Conservation (phyloP, 2,329 filamentous ascomycete species). For the Cladophialophora immunda region DNA sequence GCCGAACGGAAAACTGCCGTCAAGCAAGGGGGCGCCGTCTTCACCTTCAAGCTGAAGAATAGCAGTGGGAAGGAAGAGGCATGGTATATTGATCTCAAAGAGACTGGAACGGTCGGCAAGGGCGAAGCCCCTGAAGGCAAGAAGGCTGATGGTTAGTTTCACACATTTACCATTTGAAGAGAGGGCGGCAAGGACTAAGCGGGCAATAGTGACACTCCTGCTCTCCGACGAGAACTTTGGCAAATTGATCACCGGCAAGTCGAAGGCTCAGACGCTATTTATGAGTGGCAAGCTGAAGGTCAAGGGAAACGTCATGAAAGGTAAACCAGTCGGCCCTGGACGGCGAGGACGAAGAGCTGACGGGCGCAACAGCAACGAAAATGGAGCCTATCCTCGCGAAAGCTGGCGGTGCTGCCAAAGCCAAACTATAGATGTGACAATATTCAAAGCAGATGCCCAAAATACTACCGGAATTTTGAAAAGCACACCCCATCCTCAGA, state of each 20-base stretch:
- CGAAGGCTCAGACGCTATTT: slow-evolving; percentile 93
- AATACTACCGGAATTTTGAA: slow-evolving; percentile 1
- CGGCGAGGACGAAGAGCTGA: slow-evolving; percentile 3
- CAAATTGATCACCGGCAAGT: slow-evolving; percentile 83
- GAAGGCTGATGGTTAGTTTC: slow-evolving; percentile 79
- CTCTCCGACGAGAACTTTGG: slow-evolving; percentile 88
- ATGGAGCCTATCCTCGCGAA: slow-evolving; percentile 92
- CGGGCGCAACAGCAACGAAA: slow-evolving; percentile 71
- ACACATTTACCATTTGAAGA: not conserved
- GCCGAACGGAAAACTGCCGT: slow-evolving; percentile 85
- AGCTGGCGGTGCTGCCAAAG: slow-evolving; percentile 74
- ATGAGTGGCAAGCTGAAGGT: slow-evolving; percentile 99
- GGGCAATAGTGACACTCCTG: slow-evolving; percentile 76
- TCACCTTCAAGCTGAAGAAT: slow-evolving; percentile 94
- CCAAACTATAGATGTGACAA: slow-evolving; percentile 61
- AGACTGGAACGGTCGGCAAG: slow-evolving; percentile 81
- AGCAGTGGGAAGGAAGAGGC: slow-evolving; percentile 76
- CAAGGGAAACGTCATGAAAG: slow-evolving; percentile 97
- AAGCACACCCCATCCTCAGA: too few relatives aligned
- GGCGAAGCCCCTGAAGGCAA: slow-evolving; percentile 72
- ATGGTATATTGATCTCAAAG: slow-evolving; percentile 97
- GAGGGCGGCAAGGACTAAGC: slow-evolving; percentile 5
- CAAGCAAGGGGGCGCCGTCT: slow-evolving; percentile 86
- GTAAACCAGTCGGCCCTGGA: slow-evolving; percentile 15
- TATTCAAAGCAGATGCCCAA: slow-evolving; percentile 46